Conservation (phyloP, 257 asterid species). For the Solanum virginianum region DNA sequence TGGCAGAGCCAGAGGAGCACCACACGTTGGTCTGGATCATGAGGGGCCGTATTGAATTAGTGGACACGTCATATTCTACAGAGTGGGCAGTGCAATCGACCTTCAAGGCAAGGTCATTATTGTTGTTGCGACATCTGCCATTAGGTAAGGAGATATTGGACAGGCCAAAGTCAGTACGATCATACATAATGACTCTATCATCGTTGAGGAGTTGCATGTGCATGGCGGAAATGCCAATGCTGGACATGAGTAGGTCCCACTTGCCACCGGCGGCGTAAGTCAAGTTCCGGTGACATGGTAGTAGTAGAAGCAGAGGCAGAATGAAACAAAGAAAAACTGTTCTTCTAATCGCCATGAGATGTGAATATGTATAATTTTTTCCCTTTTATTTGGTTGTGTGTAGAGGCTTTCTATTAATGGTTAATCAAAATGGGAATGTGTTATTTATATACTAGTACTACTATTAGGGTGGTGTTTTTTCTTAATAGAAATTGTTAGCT, state of each 20-base stretch:
- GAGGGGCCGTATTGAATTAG: slow-evolving; percentile 31
- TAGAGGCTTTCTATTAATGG: not conserved
- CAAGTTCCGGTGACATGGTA: not conserved
- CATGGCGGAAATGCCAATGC: slow-evolving; percentile 39
- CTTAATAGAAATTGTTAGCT: not conserved
- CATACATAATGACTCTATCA: slow-evolving; percentile 35
- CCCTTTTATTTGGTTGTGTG: not conserved
- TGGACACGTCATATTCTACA: slow-evolving; percentile 26
- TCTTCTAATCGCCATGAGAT: not conserved
- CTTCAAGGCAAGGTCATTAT: slow-evolving; percentile 1
- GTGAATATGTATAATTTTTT: not conserved
- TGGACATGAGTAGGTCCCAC: slow-evolving; percentile 26
- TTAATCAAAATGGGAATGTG: not conserved
- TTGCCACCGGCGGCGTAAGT: slow-evolving; percentile 20
- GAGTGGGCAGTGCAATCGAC: slow-evolving; percentile 53
- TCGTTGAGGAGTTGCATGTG: slow-evolving; percentile 49
- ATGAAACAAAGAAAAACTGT: not conserved
- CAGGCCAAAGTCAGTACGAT: slow-evolving; percentile 34
- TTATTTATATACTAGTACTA: not conserved
- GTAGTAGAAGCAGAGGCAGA: not conserved
- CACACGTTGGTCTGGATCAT: slow-evolving; percentile 30
- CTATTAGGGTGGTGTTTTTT: too few species aligned
- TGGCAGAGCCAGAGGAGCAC: slow-evolving; percentile 46
- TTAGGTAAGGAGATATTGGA: slow-evolving; percentile 34
- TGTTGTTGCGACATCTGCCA: slow-evolving; percentile 22